Base-by-base conservation (phyloP, 371 early-diverging fungal genomes). In the Mucor mucedo region DNA sequence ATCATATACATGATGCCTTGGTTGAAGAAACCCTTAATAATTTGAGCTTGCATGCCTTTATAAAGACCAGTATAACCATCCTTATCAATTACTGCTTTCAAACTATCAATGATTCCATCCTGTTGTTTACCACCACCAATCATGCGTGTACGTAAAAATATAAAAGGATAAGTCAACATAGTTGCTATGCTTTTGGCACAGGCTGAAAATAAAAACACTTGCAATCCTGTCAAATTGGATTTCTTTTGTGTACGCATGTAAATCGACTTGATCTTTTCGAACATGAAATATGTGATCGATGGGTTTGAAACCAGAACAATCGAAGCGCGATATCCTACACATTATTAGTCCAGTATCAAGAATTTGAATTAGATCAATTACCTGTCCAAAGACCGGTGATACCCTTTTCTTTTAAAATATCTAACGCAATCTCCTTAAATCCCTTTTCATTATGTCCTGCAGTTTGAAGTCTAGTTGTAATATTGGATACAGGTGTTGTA, bases 1-100 rank as follows among this genome's bases (percentile, higher is more conserved):
- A 87, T 87, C 85, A 87, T 84, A 62, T 81, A 87, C 84, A 87
- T 84, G 63, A 87, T 71, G 11, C 87, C 87, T 58, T 83, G 83
- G 30, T 84, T 84, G 61, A 87, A 87, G 71, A 87, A 87, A 1
- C 87, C 87, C 62, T 87, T 87, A 64, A 75, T 79, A 65, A 87
- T 78, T 48, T 87, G 87, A 11, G 85, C 81, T 44, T 76, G 75
- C 73, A 81, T 78, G 13, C 82, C 82, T 66, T 79, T 82, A 69
- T 87, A 87, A 21, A 87, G 60, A 13, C 87, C 87, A 0, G 47
- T 41, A 9, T 69, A 56, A 9, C 87, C 87, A 58, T 84, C 77
- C 21, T 75, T 76, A 56, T 69, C 48, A 27, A 87, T 59, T 10
- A 81, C 80, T 3, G 75, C 61, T 44, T 73, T 72, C 39, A 84